A percentile compares a stretch with the other conserved stretches of the same genome.
These are phyloP conservation scores for Mycena kentingensis DNA, from an alignment of 768 basidiomycete genomes.

Conservation along the genomic window DNA sequence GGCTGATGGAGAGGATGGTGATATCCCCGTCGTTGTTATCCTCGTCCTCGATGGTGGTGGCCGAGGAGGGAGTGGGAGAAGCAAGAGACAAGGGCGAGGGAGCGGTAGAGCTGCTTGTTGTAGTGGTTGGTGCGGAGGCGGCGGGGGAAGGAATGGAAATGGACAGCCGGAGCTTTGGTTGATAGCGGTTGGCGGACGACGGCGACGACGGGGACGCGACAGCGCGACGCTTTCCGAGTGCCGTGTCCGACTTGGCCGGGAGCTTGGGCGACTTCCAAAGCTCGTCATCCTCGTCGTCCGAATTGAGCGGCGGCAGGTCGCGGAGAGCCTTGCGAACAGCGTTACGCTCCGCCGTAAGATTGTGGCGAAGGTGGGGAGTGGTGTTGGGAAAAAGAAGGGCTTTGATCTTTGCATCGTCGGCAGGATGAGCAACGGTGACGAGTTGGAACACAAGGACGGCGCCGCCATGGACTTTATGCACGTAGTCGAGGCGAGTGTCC, in stretches of 20 bases:
- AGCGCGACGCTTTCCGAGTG: not conserved
- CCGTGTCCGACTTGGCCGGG: not conserved
- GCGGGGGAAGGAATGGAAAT: not conserved
- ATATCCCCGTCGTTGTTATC: too few relatives aligned
- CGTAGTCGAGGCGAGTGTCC: not conserved
- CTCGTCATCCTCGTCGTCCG: not conserved
- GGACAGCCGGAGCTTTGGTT: not conserved
- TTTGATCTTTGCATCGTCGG: not conserved
- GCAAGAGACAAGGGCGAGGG: not conserved
- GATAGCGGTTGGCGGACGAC: not conserved
- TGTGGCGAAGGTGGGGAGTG: not conserved
- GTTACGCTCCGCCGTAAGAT: not conserved
- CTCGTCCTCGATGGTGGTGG: not conserved
- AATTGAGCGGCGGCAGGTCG: too few relatives aligned
- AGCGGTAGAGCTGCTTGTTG: not conserved
- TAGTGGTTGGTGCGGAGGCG: not conserved
- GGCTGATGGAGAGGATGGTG: too few relatives aligned
- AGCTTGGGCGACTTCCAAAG: not conserved
- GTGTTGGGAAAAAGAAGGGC: not conserved
- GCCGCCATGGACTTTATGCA: not conserved
- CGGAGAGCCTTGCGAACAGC: not conserved
- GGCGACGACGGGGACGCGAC: not conserved
- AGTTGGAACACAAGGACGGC: not conserved
- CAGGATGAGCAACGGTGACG: not conserved
- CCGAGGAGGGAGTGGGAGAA: not conserved